A percentile compares a stretch with the other conserved stretches of the same genome.
These are phyloP conservation scores for Pseudotulostoma volvatum DNA, from an alignment of 495 filamentous ascomycete species.

Conservation along the genomic window DNA sequence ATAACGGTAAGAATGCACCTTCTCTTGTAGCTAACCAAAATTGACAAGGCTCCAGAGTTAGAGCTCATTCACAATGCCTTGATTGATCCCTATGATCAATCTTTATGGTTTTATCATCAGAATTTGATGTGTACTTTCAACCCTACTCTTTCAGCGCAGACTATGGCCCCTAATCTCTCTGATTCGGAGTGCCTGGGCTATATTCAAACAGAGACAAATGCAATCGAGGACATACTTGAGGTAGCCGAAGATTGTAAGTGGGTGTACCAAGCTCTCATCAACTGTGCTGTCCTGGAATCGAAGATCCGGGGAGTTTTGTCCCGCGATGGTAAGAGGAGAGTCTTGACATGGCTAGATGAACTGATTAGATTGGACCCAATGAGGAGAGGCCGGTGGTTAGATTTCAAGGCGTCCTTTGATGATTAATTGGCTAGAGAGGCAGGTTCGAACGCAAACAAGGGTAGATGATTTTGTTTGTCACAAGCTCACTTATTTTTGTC, in stretches of 20 bases:
- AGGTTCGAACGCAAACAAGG: too few species aligned
- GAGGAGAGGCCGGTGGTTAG: conserved; percentile 50
- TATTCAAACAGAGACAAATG: conserved; percentile 48
- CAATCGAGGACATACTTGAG: conserved; percentile 55
- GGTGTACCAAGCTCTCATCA: conserved; percentile 62
- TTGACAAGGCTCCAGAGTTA: conserved; percentile 39
- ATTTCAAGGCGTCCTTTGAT: conserved; percentile 30
- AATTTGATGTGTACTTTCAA: conserved; percentile 54
- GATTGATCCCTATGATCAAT: conserved; percentile 81
- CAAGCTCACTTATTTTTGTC: too few species aligned
- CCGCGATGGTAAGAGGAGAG: conserved; percentile 25
- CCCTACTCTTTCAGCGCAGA: conserved; percentile 28
- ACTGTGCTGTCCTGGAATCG: conserved; percentile 29
- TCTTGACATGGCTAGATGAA: conserved; percentile 45
- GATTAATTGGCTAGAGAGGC: too few species aligned
- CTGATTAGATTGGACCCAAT: conserved; percentile 53
- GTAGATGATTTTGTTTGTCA: too few species aligned
- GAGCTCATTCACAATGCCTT: conserved; percentile 57
- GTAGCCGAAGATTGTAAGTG: conserved; percentile 63
- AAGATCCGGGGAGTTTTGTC: conserved; percentile 21
- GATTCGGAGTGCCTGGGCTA: conserved; percentile 46
- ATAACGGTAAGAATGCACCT: conserved; percentile 39
- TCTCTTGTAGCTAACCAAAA: not conserved
- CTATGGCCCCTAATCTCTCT: conserved; percentile 46
- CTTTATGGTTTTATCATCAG: conserved; percentile 91